Evolutionary conservation across 768 basidiomycete genomes (phyloP).

Genomic region (Aureoboletus auriporus): DNA sequence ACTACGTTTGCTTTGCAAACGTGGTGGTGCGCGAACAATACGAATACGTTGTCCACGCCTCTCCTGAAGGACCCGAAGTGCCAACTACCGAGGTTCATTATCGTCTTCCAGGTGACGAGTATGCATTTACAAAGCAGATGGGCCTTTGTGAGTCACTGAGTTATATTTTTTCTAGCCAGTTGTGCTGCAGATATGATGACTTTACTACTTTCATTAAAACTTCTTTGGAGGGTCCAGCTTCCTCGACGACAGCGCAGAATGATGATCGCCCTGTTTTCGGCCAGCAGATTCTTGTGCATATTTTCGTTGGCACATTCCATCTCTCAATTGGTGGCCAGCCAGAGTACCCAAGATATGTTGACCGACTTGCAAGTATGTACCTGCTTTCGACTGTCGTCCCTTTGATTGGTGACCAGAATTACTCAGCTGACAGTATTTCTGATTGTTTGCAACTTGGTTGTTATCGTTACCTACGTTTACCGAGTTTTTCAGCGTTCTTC

Average conservation of each 20-base stretch:
- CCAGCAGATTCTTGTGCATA: neutral
- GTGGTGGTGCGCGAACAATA: constrained; percentile 6
- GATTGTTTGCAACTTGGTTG: constrained; percentile 1
- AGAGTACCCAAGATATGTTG: neutral
- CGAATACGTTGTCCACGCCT: no score
- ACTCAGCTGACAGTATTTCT: neutral
- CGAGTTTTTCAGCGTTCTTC: neutral
- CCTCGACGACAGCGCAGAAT: constrained; percentile 10
- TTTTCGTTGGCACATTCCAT: neutral
- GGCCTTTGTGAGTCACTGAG: no score
- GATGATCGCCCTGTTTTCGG: neutral
- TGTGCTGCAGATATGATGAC: constrained; percentile 1
- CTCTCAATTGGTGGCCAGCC: neutral
- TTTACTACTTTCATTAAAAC: constrained; percentile 4
- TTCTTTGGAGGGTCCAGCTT: constrained; percentile 15
- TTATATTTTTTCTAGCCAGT: neutral
- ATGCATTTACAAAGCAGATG: neutral
- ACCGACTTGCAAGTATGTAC: neutral
- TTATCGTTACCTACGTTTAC: constrained; percentile 1
- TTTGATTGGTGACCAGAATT: neutral
- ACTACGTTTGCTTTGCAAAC: constrained; percentile 2
- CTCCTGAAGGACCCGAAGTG: neutral
- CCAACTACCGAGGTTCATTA: neutral
- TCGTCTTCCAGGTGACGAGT: constrained; percentile 6
- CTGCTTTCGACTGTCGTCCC: neutral